A percentile compares a stretch with the other conserved stretches of the same genome.
phyloP scores from a whole-genome alignment of 345 rosid genomes.

The Rhodamnia argentea region DNA sequence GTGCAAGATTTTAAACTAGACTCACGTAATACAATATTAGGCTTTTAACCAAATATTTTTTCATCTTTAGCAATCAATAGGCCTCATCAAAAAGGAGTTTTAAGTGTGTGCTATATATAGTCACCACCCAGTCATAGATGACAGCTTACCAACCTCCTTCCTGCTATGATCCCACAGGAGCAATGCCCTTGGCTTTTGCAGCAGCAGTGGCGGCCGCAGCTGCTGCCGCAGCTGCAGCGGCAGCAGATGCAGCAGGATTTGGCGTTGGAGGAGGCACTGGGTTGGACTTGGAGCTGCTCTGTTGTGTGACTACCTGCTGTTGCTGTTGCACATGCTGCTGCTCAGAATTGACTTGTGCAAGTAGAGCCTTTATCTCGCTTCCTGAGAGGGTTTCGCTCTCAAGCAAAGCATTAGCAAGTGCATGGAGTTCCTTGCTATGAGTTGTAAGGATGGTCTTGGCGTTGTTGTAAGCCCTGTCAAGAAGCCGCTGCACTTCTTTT shows the following conservation, averaged over 20 bases:
- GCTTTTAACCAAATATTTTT: neutral
- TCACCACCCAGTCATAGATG: neutral
- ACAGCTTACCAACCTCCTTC: conserved; percentile 4
- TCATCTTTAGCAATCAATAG: neutral
- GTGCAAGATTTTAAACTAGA: neutral
- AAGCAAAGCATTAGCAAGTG: conserved; percentile 78
- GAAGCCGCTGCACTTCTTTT: conserved; percentile 56
- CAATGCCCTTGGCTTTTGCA: conserved; percentile 67
- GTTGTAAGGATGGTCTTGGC: conserved; percentile 75
- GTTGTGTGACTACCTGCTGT: conserved; percentile 36
- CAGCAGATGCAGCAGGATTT: conserved; percentile 65
- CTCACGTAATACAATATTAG: neutral
- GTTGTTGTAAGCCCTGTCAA: conserved; percentile 82
- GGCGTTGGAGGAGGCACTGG: conserved; percentile 72
- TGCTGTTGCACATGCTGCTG: conserved; percentile 39
- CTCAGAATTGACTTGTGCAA: conserved; percentile 52
- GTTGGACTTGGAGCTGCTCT: conserved; percentile 34
- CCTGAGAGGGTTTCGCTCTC: conserved; percentile 76
- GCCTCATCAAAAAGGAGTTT: neutral
- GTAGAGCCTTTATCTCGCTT: conserved; percentile 60
- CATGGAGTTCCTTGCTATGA: conserved; percentile 66
- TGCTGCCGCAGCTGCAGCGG: conserved; percentile 32
- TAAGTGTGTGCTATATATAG: neutral
- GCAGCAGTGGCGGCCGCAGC: conserved; percentile 64
- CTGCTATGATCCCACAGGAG: conserved; percentile 70